Conservation (phyloP, 345 rosid genomes). For the Raphanus sativus region DNA sequence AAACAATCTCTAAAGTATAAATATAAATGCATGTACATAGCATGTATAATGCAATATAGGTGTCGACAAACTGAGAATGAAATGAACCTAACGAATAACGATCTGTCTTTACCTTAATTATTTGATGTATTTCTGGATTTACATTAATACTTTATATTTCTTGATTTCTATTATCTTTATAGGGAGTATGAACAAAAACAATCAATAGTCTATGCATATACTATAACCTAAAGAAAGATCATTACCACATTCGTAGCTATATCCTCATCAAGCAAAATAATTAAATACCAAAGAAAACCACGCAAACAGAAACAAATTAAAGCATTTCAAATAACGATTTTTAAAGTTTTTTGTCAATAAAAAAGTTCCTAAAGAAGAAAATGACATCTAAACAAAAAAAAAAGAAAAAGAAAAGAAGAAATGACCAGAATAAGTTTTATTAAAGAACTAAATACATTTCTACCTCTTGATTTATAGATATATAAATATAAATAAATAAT, state of each 20-base stretch:
- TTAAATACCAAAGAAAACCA: conserved; percentile 11
- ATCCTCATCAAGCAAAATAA: conserved; percentile 22
- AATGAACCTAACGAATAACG: conserved; percentile 21
- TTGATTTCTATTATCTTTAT: not conserved
- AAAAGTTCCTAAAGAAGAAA: too few relatives aligned
- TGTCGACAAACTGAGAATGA: not conserved
- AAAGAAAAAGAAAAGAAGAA: too few relatives aligned
- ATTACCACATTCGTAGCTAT: conserved; percentile 33
- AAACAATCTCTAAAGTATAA: not conserved
- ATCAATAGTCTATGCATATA: conserved; percentile 7
- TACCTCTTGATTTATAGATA: too few relatives aligned
- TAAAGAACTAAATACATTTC: too few relatives aligned
- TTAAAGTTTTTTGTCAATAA: too few relatives aligned
- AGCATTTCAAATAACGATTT: too few relatives aligned
- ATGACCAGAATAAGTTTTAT: too few relatives aligned
- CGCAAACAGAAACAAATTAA: not conserved
- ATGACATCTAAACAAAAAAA: too few relatives aligned
- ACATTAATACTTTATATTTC: not conserved
- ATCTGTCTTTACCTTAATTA: conserved; percentile 1
- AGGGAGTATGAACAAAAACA: not conserved
- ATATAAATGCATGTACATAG: not conserved
- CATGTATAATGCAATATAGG: not conserved
- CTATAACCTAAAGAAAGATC: conserved; percentile 22
- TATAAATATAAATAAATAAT: too few relatives aligned
- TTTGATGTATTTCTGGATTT: not conserved